Base-by-base conservation (phyloP, 106 monocot genomes). In the Hemerocallis citrina region DNA sequence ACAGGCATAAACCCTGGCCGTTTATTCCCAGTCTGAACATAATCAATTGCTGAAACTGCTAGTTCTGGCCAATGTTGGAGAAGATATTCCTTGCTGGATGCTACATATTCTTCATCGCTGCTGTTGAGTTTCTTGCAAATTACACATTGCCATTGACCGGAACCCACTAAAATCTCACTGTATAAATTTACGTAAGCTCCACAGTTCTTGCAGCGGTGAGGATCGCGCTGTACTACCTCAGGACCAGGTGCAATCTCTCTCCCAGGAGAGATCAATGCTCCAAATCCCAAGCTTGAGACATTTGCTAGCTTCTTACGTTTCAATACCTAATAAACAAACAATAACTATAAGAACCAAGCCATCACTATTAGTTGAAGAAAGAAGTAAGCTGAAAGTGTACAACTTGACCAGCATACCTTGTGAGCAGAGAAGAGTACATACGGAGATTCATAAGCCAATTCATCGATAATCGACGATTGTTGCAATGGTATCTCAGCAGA, bases 61-160 rank as follows among this genome's bases (percentile, higher is more conserved):
- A 98, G 76, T 69, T 98, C 91, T 6, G 85, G 74, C 64, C 70
- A 85, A 39, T 79, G 87, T 11, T 25, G 62, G n/a, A 92, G 77
- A 6, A 79, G 84, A n/a, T n/a, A n/a, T 65, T 85, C 77, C 69
- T 80, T 85, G 32, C 68, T 82, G 28, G 74, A 36, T 33, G 77
- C 91, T 54, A 84, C 59, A 36, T 85, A 98, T 59, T 91, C 85
- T 22, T 85, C 79, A 15, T 82, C 75, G 55, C 98, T 98, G 56
- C 75, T 57, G 44, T 82, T 92, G 52, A 88, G 48, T 65, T 85
- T 85, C 62, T 82, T 85, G 63, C 98, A 98, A 43, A 98, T 82
- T 40, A 85, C 82, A 57, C 98, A 98, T 42, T 92, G 87, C 98
- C 98, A 98, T 69, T 98, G 71, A 12, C 98, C 98, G n/a, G 92